These are phyloP conservation scores for Xylariaceae sp. DNA, from an alignment of 2,329 filamentous ascomycete species.

Conservation along the genomic window DNA sequence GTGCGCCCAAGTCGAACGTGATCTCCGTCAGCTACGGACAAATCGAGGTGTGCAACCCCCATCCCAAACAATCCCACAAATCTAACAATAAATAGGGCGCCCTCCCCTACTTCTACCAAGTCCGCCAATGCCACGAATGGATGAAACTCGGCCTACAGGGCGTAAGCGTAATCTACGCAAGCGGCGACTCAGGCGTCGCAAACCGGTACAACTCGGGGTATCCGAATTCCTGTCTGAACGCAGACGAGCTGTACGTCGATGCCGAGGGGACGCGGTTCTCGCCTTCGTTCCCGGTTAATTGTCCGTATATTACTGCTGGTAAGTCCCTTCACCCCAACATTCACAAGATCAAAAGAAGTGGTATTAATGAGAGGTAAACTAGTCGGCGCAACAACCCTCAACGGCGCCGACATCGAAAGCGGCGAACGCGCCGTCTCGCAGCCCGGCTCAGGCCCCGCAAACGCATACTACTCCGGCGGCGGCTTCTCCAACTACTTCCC, in stretches of 20 bases:
- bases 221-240: conserved; percentile 22
- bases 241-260: conserved; percentile 16
- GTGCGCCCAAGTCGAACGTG: conserved; percentile 42
- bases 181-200: conserved; percentile 20
- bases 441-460: conserved; percentile 12
- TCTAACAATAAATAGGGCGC: conserved; percentile 11
- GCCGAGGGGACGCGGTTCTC: conserved; percentile 21
- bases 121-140: conserved; percentile 51
- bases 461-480: conserved; percentile 39
- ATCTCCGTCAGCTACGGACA: conserved; percentile 51
- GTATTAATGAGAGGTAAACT: background rate
- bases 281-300: conserved; percentile 21
- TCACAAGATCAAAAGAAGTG: too few species aligned
- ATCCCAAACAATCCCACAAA: background rate
- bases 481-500: conserved; percentile 47
- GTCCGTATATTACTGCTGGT: conserved; percentile 22
- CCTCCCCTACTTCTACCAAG: conserved; percentile 36
- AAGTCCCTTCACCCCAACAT: too few species aligned
- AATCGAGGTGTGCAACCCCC: conserved; percentile 38
- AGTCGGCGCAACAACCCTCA: conserved; percentile 21
- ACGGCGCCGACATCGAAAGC: conserved; percentile 18
- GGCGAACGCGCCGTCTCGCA: conserved; percentile 18
- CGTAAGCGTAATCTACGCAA: conserved; percentile 37
- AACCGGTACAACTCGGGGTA: conserved; percentile 22
- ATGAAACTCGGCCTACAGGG: conserved; percentile 53